Evolutionary conservation across 345 rosid species (phyloP).

Genomic region (Triadica sebifera): DNA sequence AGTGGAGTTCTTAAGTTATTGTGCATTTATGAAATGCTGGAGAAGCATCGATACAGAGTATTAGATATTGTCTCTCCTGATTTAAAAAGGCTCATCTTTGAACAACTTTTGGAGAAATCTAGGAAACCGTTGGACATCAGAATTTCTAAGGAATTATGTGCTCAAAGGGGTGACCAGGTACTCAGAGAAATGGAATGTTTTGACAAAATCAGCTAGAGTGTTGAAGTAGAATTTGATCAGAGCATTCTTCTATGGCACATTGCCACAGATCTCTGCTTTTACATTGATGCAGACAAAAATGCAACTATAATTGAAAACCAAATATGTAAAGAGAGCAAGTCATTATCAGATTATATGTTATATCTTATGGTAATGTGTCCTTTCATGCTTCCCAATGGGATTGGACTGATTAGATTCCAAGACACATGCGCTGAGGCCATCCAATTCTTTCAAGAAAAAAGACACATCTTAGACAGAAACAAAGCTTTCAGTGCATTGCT

Average conservation of each 20-base stretch:
- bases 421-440: constrained; percentile 35
- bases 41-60: background rate
- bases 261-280: constrained; percentile 47
- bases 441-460: background rate
- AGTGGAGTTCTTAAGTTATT: background rate
- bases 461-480: background rate
- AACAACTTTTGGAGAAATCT: constrained; percentile 6
- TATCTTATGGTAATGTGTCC: constrained; percentile 32
- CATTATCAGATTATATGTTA: constrained; percentile 31
- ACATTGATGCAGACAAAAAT: constrained; percentile 7
- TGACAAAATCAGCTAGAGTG: constrained; percentile 1
- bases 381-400: constrained; percentile 26
- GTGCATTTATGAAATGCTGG: background rate
- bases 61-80: background rate
- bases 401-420: constrained; percentile 32
- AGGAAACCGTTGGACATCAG: background rate
- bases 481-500: constrained; percentile 26
- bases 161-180: constrained; percentile 13
- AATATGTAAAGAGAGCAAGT: constrained; percentile 18
- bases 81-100: background rate
- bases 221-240: constrained; percentile 41
- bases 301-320: background rate
- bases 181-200: constrained; percentile 7
- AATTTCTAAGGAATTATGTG: background rate
- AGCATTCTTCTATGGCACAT: constrained; percentile 58